These are phyloP conservation scores for Silene conica DNA, from an alignment of 148 eudicot species.

Conservation along the genomic window DNA sequence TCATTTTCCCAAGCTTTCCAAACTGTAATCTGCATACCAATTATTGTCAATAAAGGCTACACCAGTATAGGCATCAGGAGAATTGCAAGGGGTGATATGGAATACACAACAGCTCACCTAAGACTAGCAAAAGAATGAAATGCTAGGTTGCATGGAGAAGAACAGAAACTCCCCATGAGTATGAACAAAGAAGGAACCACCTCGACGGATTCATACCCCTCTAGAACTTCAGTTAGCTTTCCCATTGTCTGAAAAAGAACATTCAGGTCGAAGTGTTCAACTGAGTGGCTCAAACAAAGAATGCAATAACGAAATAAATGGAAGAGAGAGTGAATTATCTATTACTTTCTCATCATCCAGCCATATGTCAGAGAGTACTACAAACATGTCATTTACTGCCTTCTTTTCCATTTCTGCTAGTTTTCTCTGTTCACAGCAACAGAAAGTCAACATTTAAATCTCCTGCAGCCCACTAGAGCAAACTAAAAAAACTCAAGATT, in stretches of 20 bases:
- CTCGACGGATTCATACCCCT: constrained; percentile 71
- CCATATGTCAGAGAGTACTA: constrained; percentile 81
- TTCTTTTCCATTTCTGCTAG: constrained; percentile 68
- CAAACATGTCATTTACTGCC: constrained; percentile 95
- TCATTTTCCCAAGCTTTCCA: constrained; percentile 82
- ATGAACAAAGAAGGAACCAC: constrained; percentile 97
- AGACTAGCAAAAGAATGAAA: constrained; percentile 66
- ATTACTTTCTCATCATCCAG: constrained; percentile 76
- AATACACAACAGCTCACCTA: constrained; percentile 46
- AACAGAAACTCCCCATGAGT: constrained; percentile 91
- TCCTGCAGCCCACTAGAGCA: background rate
- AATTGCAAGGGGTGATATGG: background rate
- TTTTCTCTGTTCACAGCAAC: constrained; percentile 43
- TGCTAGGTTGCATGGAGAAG: constrained; percentile 79
- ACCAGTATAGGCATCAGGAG: background rate
- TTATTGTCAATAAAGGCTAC: constrained; percentile 7
- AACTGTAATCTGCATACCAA: constrained; percentile 59
- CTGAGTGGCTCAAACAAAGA: constrained; percentile 2
- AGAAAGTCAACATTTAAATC: constrained; percentile 24
- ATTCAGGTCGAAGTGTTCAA: constrained; percentile 29
- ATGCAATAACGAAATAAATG: background rate
- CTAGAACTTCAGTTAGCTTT: constrained; percentile 65
- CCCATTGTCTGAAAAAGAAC: constrained; percentile 59
- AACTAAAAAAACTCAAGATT: background rate
- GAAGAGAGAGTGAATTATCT: constrained; percentile 7